Percentiles rank a stretch among this genome's conserved stretches.
These are phyloP conservation scores for Vinca minor DNA, from an alignment of 257 asterid species.

Conservation along the genomic window DNA sequence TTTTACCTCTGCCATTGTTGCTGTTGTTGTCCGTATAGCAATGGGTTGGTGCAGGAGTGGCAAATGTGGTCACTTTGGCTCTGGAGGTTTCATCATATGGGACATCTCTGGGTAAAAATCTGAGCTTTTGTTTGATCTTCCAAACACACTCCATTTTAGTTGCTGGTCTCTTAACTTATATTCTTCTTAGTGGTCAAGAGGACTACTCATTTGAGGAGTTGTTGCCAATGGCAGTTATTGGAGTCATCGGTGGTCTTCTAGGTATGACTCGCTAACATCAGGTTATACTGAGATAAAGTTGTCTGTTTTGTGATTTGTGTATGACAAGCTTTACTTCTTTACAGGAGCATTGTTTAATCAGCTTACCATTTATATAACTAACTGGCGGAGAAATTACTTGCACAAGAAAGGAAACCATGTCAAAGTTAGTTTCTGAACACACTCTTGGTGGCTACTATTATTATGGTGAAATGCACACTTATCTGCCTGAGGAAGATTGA, in stretches of 20 bases:
- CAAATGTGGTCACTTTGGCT: conserved; percentile 97
- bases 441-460: conserved; percentile 2
- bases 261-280: conserved; percentile 37
- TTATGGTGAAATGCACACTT: neutral
- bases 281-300: conserved; percentile 3
- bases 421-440: conserved; percentile 50
- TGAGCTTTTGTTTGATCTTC: conserved; percentile 22
- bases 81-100: conserved; percentile 98
- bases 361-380: conserved; percentile 71
- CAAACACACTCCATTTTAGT: conserved; percentile 14
- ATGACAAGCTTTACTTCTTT: conserved; percentile 11
- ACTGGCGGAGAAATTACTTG: conserved; percentile 87
- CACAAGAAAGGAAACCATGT: conserved; percentile 85
- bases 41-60: conserved; percentile 99
- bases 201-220: conserved; percentile 92
- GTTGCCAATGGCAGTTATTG: conserved; percentile 96
- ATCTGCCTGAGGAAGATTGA: neutral
- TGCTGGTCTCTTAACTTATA: conserved; percentile 29
- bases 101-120: conserved; percentile 79
- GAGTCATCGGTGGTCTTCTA: conserved; percentile 95
- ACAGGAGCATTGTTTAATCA: conserved; percentile 95
- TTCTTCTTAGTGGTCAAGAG: conserved; percentile 85
- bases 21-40: conserved; percentile 87
- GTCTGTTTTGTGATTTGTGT: conserved; percentile 11
- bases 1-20: conserved; percentile 96